Evolutionary conservation across 768 basidiomycete genomes (phyloP).

Genomic region (Boletus patriciae): DNA sequence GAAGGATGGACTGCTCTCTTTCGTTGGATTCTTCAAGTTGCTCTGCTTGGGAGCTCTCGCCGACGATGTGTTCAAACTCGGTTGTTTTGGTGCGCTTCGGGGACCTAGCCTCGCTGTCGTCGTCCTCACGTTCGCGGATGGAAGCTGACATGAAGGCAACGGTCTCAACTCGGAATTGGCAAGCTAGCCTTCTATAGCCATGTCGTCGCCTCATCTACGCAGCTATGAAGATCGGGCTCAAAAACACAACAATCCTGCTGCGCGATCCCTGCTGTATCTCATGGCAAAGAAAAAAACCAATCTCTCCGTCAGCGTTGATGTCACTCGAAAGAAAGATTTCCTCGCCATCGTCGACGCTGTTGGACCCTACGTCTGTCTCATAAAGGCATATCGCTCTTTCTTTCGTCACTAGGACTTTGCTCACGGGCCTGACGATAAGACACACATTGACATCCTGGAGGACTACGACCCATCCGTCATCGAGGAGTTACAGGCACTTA

Average conservation of each 20-base stretch:
- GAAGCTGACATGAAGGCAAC: slow-evolving; percentile 28
- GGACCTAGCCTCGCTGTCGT: slow-evolving; percentile 37
- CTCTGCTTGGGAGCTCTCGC: slow-evolving; percentile 6
- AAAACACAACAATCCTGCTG: slow-evolving; percentile 69
- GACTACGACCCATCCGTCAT: slow-evolving; percentile 82
- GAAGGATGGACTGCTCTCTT: slow-evolving; percentile 43
- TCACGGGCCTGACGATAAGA: slow-evolving; percentile 53
- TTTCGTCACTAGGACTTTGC: slow-evolving; percentile 13
- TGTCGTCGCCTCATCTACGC: slow-evolving; percentile 42
- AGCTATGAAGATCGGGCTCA: slow-evolving; percentile 64
- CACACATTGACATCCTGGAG: slow-evolving; percentile 93
- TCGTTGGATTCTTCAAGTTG: slow-evolving; percentile 1
- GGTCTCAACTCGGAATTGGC: not conserved
- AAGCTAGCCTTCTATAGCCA: slow-evolving; percentile 3
- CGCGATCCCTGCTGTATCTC: slow-evolving; percentile 71
- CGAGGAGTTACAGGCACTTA: slow-evolving; percentile 64
- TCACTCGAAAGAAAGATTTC: slow-evolving; percentile 75
- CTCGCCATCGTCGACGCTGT: slow-evolving; percentile 85
- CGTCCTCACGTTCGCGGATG: slow-evolving; percentile 54
- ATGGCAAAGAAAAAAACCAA: slow-evolving; percentile 89
- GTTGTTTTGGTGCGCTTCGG: slow-evolving; percentile 42
- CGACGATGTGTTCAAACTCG: slow-evolving; percentile 6
- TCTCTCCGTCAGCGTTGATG: slow-evolving; percentile 95
- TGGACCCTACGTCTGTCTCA: slow-evolving; percentile 86
- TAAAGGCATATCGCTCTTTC: slow-evolving; percentile 66